These are phyloP conservation scores for Stropharia rugosoannulata DNA, from an alignment of 768 basidiomycete species.

Conservation along the genomic window DNA sequence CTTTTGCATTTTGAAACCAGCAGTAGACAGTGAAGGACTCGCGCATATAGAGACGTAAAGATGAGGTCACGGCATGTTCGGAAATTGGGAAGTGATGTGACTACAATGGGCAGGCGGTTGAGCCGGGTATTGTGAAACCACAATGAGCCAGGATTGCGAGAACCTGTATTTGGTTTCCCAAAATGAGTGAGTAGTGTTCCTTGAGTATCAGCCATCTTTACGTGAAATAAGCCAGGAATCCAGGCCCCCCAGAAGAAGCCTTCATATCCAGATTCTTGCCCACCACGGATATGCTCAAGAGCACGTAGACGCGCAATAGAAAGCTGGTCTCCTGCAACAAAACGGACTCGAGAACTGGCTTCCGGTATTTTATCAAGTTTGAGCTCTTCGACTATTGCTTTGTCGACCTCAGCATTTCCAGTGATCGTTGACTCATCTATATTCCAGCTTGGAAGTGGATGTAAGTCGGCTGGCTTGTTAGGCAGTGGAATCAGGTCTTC, in stretches of 20 bases:
- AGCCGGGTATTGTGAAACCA: no score
- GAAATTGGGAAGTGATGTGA: no score
- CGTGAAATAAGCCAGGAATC: constrained; percentile 37
- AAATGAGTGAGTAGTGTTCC: constrained; percentile 30
- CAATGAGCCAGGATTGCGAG: no score
- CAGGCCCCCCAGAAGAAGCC: constrained; percentile 23
- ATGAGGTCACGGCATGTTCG: no score
- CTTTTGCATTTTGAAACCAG: neutral
- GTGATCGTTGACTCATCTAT: constrained; percentile 36
- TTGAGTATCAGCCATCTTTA: constrained; percentile 30
- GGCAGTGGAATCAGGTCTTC: constrained; percentile 17
- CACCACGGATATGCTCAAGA: constrained; percentile 26
- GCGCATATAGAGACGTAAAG: no score
- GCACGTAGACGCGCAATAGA: constrained; percentile 31
- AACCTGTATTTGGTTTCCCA: constrained; percentile 18
- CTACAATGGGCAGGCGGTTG: no score
- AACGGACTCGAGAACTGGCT: constrained; percentile 2
- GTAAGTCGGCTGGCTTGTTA: constrained; percentile 23
- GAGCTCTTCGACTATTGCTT: constrained; percentile 26
- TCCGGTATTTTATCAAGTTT: constrained; percentile 12
- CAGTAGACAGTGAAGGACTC: no score
- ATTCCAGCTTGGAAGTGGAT: constrained; percentile 30
- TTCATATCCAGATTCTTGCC: constrained; percentile 25
- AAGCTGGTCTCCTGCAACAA: constrained; percentile 34
- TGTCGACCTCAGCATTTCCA: constrained; percentile 32